Conservation (phyloP, 257 asterid genomes). For the Solanum appendiculatum region DNA sequence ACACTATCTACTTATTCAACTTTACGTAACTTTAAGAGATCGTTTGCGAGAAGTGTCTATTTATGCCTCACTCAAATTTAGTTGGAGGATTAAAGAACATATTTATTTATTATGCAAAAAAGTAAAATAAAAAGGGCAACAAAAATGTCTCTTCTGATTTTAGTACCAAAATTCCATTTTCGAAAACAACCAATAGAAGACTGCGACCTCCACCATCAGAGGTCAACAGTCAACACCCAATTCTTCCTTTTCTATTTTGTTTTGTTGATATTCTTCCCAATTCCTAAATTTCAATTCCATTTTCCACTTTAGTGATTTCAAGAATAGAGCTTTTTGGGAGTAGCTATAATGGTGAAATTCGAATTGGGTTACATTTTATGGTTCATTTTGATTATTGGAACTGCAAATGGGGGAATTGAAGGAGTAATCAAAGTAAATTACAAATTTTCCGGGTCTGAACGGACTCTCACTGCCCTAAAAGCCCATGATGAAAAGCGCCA, state of each 20-base stretch:
- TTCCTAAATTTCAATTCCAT: neutral
- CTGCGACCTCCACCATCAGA: neutral
- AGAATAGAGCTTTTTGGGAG: neutral
- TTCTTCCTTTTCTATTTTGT: neutral
- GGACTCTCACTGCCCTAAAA: constrained; percentile 65
- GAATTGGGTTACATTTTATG: neutral
- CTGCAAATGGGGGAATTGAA: constrained; percentile 5
- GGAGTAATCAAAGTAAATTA: constrained; percentile 63
- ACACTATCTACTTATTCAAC: too few species aligned
- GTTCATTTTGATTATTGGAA: neutral
- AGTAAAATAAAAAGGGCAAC: neutral
- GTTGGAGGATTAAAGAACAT: too few species aligned
- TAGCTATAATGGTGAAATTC: neutral
- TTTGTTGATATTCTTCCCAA: neutral
- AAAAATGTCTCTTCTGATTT: neutral
- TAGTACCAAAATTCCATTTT: neutral
- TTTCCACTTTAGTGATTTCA: neutral
- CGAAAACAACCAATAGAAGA: neutral
- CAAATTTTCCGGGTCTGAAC: constrained; percentile 65
- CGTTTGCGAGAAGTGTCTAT: too few species aligned
- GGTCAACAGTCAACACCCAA: neutral
- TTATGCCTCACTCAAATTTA: too few species aligned
- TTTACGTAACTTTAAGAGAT: too few species aligned
- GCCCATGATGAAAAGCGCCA: constrained; percentile 88
- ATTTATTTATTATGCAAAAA: too few species aligned